Conservation (phyloP, 31 red algal genomes). For the Asparagopsis taxiformis region DNA sequence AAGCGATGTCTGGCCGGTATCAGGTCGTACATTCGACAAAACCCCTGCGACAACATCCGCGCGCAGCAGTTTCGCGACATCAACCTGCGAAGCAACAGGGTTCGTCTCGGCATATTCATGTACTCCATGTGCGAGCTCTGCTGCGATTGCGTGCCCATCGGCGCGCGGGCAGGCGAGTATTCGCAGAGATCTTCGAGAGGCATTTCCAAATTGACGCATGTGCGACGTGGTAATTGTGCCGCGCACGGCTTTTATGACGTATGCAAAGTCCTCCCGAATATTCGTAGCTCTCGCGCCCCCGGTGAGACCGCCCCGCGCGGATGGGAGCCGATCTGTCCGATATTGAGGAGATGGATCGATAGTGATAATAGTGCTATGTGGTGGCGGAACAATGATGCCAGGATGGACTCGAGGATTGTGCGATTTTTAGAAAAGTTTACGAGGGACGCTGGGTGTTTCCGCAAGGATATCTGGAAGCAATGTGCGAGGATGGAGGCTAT, state of each 20-base stretch:
- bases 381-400: constrained; percentile 15
- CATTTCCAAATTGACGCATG: not conserved
- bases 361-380: constrained; percentile 8
- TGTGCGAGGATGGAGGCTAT: not conserved
- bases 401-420: not conserved
- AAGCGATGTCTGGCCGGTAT: not conserved
- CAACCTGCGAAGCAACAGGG: not conserved
- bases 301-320: not conserved
- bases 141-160: constrained; percentile 1
- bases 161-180: not conserved
- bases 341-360: constrained; percentile 10
- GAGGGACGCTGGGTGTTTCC: not conserved
- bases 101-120: not conserved
- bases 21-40: not conserved
- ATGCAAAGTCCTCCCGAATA: not conserved
- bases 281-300: not conserved
- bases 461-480: not conserved
- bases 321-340: not conserved
- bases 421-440: constrained; percentile 1
- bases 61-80: not conserved
- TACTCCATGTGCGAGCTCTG: not conserved
- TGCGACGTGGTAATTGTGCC: not conserved
- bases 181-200: not conserved
- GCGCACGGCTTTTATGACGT: not conserved
- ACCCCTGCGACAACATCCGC: not conserved